A percentile compares a stretch with the other conserved stretches of the same genome.
Conservation (phyloP, 306 rosid species). For the Prunus mira region DNA sequence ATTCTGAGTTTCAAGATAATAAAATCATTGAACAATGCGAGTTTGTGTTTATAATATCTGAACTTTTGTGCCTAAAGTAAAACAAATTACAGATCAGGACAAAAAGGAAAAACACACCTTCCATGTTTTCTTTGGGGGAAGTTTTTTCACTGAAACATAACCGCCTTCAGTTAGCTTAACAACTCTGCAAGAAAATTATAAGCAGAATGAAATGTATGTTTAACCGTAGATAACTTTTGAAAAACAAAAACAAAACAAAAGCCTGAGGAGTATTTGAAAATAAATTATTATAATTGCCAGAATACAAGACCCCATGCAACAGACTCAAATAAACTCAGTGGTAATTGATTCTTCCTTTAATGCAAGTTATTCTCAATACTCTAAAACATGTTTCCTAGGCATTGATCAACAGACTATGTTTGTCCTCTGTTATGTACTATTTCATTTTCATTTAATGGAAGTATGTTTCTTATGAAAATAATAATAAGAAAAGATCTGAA, state of each 20-base stretch:
- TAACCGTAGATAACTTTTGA: conserved; percentile 16
- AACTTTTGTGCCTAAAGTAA: conserved; percentile 2
- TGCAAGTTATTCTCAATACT: not conserved
- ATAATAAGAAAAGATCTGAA: too few species aligned
- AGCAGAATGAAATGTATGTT: conserved; percentile 21
- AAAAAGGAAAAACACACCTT: conserved; percentile 49
- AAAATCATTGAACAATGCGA: not conserved
- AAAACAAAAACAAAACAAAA: not conserved
- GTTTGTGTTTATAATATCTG: conserved; percentile 6
- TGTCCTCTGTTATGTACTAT: too few species aligned
- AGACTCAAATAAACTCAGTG: not conserved
- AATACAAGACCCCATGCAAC: not conserved
- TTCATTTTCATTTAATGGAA: too few species aligned
- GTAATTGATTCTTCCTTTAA: not conserved
- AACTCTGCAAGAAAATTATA: conserved; percentile 59
- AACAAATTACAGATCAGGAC: conserved; percentile 13
- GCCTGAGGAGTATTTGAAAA: not conserved
- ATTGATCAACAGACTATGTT: not conserved
- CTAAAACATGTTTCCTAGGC: not conserved
- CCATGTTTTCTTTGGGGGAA: conserved; percentile 80
- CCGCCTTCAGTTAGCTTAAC: conserved; percentile 74
- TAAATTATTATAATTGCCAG: not conserved
- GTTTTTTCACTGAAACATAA: conserved; percentile 82
- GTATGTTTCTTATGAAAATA: too few species aligned
- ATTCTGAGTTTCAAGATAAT: conserved; percentile 25